phyloP scores from a whole-genome alignment of 495 filamentous ascomycete genomes.

The Daldinia bambusicola region DNA sequence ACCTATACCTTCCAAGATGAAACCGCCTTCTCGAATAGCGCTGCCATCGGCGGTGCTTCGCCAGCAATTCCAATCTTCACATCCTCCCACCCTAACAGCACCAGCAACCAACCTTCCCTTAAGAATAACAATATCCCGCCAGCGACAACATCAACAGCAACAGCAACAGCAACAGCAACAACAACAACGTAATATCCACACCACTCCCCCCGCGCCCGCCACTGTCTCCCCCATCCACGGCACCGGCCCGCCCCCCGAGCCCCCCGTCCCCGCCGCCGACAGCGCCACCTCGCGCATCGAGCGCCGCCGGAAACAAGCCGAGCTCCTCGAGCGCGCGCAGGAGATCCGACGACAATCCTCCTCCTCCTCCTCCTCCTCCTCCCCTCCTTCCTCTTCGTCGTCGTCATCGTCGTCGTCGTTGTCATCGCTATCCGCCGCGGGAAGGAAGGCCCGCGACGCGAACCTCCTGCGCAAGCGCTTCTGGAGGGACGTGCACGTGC shows the following conservation, averaged over 20 bases:
- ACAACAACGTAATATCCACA: constrained; percentile 52
- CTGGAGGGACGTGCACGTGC: constrained; percentile 83
- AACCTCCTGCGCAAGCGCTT: constrained; percentile 67
- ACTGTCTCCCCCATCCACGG: constrained; percentile 74
- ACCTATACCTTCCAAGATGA: constrained; percentile 53
- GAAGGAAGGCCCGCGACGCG: constrained; percentile 33
- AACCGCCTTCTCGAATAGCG: constrained; percentile 49
- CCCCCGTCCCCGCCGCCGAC: constrained; percentile 69
- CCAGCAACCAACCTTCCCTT: neutral
- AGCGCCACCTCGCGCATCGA: constrained; percentile 61
- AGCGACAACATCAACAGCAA: constrained; percentile 32
- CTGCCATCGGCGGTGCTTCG: constrained; percentile 33
- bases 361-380: no score
- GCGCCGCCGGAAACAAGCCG: constrained; percentile 65
- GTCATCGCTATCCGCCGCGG: constrained; percentile 12
- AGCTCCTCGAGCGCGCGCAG: constrained; percentile 61
- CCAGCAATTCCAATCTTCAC: constrained; percentile 29
- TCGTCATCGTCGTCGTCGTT: no score
- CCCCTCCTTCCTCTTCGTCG: no score
- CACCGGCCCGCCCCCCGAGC: constrained; percentile 83
- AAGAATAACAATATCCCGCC: constrained; percentile 5
- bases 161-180: constrained; percentile 39
- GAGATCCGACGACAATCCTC: constrained; percentile 49
- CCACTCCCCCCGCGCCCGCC: constrained; percentile 52
- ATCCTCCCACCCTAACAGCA: neutral